These are phyloP conservation scores for Rhodotorula sphaerocarpa DNA, from an alignment of 768 basidiomycete genomes.

Conservation along the genomic window DNA sequence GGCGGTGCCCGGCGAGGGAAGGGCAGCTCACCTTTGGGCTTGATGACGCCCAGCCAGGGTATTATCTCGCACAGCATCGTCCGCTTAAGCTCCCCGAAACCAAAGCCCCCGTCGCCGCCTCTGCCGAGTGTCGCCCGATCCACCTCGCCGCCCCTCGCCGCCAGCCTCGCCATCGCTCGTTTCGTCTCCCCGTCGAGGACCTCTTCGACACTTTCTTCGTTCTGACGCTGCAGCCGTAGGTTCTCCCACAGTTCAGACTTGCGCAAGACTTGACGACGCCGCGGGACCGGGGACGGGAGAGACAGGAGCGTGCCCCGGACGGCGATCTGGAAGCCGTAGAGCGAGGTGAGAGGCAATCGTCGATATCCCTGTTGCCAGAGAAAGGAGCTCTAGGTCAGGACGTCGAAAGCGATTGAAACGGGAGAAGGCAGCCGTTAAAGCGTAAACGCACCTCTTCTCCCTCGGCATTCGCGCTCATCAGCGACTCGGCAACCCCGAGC, in stretches of 20 bases:
- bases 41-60: conserved; percentile 21
- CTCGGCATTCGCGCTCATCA: conserved; percentile 38
- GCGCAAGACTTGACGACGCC: conserved; percentile 68
- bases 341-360: conserved; percentile 46
- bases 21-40: conserved; percentile 14
- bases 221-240: conserved; percentile 26
- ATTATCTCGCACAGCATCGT: conserved; percentile 12
- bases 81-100: conserved; percentile 1
- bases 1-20: too few relatives aligned
- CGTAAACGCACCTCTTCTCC: conserved; percentile 32
- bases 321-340: conserved; percentile 77
- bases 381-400: not conserved
- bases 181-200: not conserved
- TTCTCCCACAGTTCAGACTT: conserved; percentile 80
- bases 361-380: conserved; percentile 1
- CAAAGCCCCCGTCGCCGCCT: not conserved
- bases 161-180: not conserved
- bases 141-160: too few relatives aligned
- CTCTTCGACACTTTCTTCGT: conserved; percentile 26
- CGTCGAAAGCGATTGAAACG: too few relatives aligned
- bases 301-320: conserved; percentile 76
- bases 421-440: too few relatives aligned
- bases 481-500: conserved; percentile 67
- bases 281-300: conserved; percentile 74
- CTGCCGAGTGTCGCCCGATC: not conserved